These are phyloP conservation scores for Amoebophrya sp. DNA, from an alignment of 169 alveolate species.

Conservation along the genomic window DNA sequence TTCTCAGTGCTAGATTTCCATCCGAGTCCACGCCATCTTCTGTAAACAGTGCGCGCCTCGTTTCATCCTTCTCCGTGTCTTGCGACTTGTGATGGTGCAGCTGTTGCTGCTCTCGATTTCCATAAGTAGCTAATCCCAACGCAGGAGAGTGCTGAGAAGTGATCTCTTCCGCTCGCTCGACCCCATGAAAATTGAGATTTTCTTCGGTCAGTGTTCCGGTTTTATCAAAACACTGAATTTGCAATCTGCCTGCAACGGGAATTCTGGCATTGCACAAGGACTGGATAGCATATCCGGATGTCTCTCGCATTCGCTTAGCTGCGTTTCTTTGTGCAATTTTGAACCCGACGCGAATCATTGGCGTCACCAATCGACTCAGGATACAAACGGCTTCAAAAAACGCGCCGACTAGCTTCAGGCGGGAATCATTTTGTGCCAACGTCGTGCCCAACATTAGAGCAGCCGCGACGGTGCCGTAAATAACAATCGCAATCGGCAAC, in stretches of 20 bases:
- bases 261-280: neutral
- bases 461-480: neutral
- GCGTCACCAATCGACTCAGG: neutral
- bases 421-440: neutral
- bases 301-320: neutral
- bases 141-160: too few relatives aligned
- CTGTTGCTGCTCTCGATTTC: neutral
- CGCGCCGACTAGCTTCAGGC: neutral
- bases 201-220: conserved; percentile 33
- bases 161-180: neutral
- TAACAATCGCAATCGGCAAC: neutral
- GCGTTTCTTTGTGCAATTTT: neutral
- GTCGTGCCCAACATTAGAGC: neutral
- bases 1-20: neutral
- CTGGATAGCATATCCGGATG: neutral
- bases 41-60: neutral
- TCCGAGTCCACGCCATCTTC: neutral
- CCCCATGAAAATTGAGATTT: conserved; percentile 1
- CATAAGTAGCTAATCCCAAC: too few relatives aligned
- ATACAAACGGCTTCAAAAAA: neutral
- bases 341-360: neutral
- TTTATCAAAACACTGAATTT: conserved; percentile 21
- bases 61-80: neutral
- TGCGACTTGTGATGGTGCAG: neutral
- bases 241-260: conserved; percentile 28